Base-by-base conservation (phyloP, 2,329 filamentous ascomycete species). In the Pseudogymnoascus sp. region DNA sequence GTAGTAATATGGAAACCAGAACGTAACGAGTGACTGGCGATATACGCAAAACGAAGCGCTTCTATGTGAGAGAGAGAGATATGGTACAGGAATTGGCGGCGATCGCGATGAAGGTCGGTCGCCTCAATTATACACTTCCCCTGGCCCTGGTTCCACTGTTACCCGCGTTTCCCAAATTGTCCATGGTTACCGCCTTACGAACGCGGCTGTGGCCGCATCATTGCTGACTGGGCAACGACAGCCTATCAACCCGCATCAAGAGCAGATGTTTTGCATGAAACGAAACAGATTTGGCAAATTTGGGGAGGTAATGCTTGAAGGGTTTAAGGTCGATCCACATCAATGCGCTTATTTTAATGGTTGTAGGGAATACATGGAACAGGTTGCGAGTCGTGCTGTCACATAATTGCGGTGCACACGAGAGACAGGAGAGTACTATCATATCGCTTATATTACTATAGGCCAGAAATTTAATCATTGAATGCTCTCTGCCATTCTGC, bases 261-360 rank as follows among this genome's bases (percentile, higher is more conserved):
- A n/a, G n/a, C 25, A 18, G 50, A 56, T 56, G 50, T 56, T 56
- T 56, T 56, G 50, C 28, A 56, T 56, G 50, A 56, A 34, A 56
- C 50, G 50, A 56, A 56, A 56, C 50, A 56, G 50, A 56, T 56
- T 34, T 34, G 50, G 50, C 4, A 16, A 56, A 56, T 56, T 56
- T 56, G 50, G 16, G 50, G 11, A 56, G 50, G 25, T 34, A 14
- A 56, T 34, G 28, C 28, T 56, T 56, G 28, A 56, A 56, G 50
- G 50, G 50, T 56, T 56, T 34, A 56, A 14, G 50, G 28, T 34
- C 28, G 50, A 34, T 56, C 50, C 50, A 56, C 28, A 34, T 21
- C n/a, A 56, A 56, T 34, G 50, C 50, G 50, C 50, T 56, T 56
- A 56, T 56, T 56, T 56, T 31, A 56, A 56, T 56, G 50, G 50